Evolutionary conservation across 1,284 basidiomycete genomes (phyloP).

Genomic region (Apiotrichum brassicae): DNA sequence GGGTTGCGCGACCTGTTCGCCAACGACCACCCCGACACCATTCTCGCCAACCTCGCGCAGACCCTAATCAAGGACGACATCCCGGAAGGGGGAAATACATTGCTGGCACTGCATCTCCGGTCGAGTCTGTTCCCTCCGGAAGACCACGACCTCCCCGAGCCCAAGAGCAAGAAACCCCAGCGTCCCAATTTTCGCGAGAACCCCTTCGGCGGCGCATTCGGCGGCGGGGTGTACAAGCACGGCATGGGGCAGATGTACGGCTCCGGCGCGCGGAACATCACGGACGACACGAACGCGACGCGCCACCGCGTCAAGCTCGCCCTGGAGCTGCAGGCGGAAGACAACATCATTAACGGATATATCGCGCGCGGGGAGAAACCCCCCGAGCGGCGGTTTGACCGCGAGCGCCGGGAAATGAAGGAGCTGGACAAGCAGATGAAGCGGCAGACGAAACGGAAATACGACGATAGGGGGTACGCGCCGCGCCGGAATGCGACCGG

Average conservation of each 20-base stretch:
- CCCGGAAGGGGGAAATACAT: background rate
- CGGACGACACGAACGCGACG: conserved; percentile 6
- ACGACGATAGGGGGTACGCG: conserved; percentile 3
- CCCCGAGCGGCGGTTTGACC: conserved; percentile 4
- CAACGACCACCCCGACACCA: conserved; percentile 11
- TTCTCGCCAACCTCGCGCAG: conserved; percentile 23
- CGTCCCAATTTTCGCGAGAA: background rate
- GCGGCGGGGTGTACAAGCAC: conserved; percentile 20
- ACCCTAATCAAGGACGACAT: conserved; percentile 23
- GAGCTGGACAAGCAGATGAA: conserved; percentile 8
- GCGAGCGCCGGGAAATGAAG: background rate
- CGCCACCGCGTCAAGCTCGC: conserved; percentile 2
- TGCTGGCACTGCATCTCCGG: conserved; percentile 15
- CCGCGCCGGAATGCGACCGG: background rate
- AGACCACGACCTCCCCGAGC: conserved; percentile 5
- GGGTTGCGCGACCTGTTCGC: conserved; percentile 29
- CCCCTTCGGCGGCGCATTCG: background rate
- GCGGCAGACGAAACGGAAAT: background rate
- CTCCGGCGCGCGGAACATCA: background rate
- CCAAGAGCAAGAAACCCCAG: background rate
- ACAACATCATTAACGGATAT: conserved; percentile 4
- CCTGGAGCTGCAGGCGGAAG: conserved; percentile 9
- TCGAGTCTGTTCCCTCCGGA: conserved; percentile 5
- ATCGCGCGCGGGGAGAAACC: conserved; percentile 2
- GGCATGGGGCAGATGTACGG: background rate